Conservation (phyloP, 83 land plant genomes). For the Larix sibirica region DNA sequence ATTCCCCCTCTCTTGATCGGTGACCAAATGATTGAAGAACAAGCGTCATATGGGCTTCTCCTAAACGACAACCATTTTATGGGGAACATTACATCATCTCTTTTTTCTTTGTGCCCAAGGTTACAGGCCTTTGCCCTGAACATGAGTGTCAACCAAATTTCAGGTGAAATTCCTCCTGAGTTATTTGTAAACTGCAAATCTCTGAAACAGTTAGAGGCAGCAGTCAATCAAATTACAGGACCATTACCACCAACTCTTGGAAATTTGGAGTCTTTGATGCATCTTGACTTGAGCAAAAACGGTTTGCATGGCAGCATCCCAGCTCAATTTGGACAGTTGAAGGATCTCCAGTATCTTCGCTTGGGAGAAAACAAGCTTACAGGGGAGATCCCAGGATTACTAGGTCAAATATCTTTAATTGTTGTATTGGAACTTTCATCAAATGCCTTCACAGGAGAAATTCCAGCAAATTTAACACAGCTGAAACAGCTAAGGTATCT, state of each 20-base stretch:
- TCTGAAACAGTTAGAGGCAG: constrained; percentile 31
- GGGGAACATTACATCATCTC: constrained; percentile 25
- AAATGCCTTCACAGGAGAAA: constrained; percentile 54
- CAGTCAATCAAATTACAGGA: constrained; percentile 33
- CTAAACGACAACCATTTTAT: constrained; percentile 40
- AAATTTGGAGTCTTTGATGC: constrained; percentile 14
- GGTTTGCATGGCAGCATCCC: constrained; percentile 30
- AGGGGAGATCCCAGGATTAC: constrained; percentile 33
- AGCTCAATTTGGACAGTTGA: constrained; percentile 22
- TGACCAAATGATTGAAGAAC: constrained; percentile 26
- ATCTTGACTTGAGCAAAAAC: constrained; percentile 36
- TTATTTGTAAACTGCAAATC: constrained; percentile 37
- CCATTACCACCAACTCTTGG: constrained; percentile 35
- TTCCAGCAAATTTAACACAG: constrained; percentile 52
- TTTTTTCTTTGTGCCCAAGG: constrained; percentile 39
- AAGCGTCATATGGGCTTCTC: constrained; percentile 43
- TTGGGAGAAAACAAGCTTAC: constrained; percentile 31
- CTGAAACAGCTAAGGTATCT: constrained; percentile 44
- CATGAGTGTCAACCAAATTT: constrained; percentile 42
- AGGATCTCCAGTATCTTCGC: constrained; percentile 27
- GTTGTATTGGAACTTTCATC: constrained; percentile 54
- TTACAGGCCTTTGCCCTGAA: constrained; percentile 33
- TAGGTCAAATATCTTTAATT: constrained; percentile 31
- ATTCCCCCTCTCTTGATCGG: constrained; percentile 34
- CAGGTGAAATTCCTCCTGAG: constrained; percentile 42